These are phyloP conservation scores for Populus hybrid DNA, from an alignment of 441 rosid species.

Conservation along the genomic window DNA sequence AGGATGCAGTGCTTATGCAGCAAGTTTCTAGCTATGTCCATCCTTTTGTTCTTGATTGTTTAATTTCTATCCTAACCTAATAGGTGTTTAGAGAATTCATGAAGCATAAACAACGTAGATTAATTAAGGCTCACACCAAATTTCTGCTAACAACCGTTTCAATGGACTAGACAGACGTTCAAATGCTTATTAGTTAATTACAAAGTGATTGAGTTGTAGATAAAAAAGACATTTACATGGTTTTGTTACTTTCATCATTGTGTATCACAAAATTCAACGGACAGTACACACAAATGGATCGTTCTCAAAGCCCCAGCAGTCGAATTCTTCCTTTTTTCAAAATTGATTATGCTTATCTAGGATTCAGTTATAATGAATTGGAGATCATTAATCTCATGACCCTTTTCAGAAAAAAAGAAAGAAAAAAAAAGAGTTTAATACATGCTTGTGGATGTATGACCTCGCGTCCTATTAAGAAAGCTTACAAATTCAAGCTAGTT, in stretches of 20 bases:
- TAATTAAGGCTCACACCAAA: background rate
- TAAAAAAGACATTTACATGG: slow-evolving; percentile 9
- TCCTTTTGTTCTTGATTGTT: no score
- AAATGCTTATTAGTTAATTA: slow-evolving; percentile 27
- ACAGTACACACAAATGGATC: slow-evolving; percentile 8
- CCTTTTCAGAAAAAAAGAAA: background rate
- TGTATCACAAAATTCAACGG: slow-evolving; percentile 5
- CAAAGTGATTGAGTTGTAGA: slow-evolving; percentile 21
- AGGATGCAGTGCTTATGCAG: no score
- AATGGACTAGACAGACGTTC: background rate
- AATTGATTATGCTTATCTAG: slow-evolving; percentile 8
- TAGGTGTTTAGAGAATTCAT: no score
- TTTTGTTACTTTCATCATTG: slow-evolving; percentile 11
- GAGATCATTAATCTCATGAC: slow-evolving; percentile 20
- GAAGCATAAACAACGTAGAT: no score
- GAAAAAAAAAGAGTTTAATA: background rate
- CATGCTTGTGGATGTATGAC: slow-evolving; percentile 4
- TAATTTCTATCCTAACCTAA: no score
- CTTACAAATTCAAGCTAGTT: background rate
- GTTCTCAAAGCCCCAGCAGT: background rate
- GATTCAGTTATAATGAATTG: slow-evolving; percentile 16
- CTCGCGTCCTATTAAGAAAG: slow-evolving; percentile 31
- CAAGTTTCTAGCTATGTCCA: no score
- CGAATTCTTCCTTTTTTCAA: background rate
- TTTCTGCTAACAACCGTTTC: background rate